Percentiles rank a stretch among this genome's conserved stretches.
Evolutionary conservation across 805 yeast species (phyloP).

Genomic region (Candida gorgasii): DNA sequence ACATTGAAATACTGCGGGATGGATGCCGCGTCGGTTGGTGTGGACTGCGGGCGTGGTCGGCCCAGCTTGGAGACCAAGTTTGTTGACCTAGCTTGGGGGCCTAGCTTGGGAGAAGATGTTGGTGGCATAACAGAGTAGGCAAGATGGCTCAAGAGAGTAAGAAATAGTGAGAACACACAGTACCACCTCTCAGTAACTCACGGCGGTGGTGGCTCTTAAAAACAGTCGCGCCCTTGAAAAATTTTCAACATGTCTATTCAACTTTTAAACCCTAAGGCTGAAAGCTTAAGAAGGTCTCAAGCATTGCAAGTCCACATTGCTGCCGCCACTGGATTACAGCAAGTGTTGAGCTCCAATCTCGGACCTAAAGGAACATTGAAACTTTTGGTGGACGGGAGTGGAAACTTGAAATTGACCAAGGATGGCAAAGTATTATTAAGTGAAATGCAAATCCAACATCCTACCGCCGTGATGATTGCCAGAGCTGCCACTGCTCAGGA

Average conservation of each 20-base stretch:
- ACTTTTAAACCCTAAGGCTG: slow-evolving; percentile 94
- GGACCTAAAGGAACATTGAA: slow-evolving; percentile 98
- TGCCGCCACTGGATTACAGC: slow-evolving; percentile 96
- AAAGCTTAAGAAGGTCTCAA: slow-evolving; percentile 91
- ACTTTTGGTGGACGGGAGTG: slow-evolving; percentile 96
- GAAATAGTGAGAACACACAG: no score
- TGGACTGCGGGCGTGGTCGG: no score
- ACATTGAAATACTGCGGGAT: no score
- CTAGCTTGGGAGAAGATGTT: no score
- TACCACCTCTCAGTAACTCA: no score
- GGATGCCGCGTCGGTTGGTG: no score
- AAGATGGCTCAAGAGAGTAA: no score
- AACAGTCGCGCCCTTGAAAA: neutral
- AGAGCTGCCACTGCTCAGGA: slow-evolving; percentile 99
- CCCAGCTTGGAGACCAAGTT: no score
- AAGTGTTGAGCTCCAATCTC: slow-evolving; percentile 84
- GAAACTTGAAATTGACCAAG: slow-evolving; percentile 90
- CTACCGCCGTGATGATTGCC: slow-evolving; percentile 60
- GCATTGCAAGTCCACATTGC: slow-evolving; percentile 93
- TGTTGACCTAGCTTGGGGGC: no score
- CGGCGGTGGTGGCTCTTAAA: neutral
- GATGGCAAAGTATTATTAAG: slow-evolving; percentile 92
- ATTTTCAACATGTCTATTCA: slow-evolving; percentile 57
- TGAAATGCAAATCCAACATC: slow-evolving; percentile 88
- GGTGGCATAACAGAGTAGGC: no score